These are phyloP conservation scores for Termitomyces sp. DNA, from an alignment of 768 basidiomycete genomes.

Conservation along the genomic window DNA sequence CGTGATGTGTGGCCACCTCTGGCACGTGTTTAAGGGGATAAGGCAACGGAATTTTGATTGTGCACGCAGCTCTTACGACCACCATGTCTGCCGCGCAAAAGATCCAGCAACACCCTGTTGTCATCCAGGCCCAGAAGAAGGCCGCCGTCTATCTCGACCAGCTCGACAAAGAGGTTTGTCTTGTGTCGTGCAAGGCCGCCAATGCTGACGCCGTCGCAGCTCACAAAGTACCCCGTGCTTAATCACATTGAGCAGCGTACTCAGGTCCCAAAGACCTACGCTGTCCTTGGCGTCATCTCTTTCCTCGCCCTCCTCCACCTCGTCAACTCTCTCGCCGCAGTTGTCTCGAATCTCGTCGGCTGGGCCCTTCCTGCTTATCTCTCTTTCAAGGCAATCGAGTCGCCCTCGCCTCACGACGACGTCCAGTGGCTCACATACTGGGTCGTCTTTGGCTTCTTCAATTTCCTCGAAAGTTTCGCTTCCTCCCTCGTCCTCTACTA, in stretches of 20 bases:
- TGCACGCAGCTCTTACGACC: conserved; percentile 17
- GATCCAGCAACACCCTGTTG: conserved; percentile 83
- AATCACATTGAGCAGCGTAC: conserved; percentile 84
- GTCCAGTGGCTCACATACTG: conserved; percentile 98
- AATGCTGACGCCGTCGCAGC: conserved; percentile 32
- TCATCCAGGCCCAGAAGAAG: conserved; percentile 80
- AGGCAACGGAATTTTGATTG: conserved; percentile 15
- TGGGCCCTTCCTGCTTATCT: conserved; percentile 94
- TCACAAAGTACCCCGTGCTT: conserved; percentile 83
- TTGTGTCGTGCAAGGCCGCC: neutral
- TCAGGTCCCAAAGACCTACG: conserved; percentile 89
- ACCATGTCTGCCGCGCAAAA: conserved; percentile 78
- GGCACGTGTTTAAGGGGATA: conserved; percentile 20
- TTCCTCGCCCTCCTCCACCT: conserved; percentile 73
- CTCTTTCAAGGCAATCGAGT: conserved; percentile 91
- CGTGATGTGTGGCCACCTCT: conserved; percentile 12
- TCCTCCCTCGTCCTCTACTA: conserved; percentile 85
- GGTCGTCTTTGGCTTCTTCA: conserved; percentile 92
- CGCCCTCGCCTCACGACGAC: conserved; percentile 78
- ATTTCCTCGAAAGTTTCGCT: conserved; percentile 85
- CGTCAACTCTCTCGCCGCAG: conserved; percentile 87
- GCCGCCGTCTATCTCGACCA: conserved; percentile 77
- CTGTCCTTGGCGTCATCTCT: conserved; percentile 66
- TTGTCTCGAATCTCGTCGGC: conserved; percentile 92
- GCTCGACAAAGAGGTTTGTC: conserved; percentile 93